These are phyloP conservation scores for Theobroma grandiflorum DNA, from an alignment of 441 rosid genomes.

Conservation along the genomic window DNA sequence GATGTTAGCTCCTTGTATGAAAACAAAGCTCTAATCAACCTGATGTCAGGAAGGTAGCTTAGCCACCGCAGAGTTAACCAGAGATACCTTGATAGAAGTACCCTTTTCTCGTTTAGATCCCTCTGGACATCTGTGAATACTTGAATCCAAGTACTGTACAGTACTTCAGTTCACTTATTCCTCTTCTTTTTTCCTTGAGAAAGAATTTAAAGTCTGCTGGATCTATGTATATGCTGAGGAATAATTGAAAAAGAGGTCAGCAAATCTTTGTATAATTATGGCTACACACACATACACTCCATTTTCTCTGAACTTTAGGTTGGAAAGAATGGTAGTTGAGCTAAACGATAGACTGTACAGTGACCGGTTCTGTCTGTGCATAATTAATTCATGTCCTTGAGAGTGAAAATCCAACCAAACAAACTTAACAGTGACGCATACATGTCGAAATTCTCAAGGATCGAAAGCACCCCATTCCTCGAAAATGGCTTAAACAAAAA, in stretches of 20 bases:
- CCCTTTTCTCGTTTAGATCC: background rate
- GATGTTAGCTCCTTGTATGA: conserved; percentile 78
- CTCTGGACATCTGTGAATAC: background rate
- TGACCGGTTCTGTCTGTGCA: background rate
- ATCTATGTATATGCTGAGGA: background rate
- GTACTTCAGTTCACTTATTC: background rate
- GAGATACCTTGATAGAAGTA: background rate
- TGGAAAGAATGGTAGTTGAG: background rate
- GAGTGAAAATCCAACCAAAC: background rate
- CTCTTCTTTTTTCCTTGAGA: background rate
- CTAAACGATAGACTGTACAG: background rate
- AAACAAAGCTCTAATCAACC: conserved; percentile 69
- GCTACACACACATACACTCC: background rate
- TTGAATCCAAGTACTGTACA: background rate
- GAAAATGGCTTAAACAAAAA: no score
- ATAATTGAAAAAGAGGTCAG: background rate
- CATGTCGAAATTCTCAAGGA: no score
- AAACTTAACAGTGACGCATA: background rate
- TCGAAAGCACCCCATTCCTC: background rate
- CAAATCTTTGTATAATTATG: background rate
- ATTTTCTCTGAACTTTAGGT: background rate
- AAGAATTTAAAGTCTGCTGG: background rate
- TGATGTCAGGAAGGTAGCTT: conserved; percentile 76
- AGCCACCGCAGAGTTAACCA: background rate
- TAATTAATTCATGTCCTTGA: background rate